Percentiles rank a stretch among this genome's conserved stretches.
Conservation (phyloP, 257 asterid genomes). For the Solanum chilense region DNA sequence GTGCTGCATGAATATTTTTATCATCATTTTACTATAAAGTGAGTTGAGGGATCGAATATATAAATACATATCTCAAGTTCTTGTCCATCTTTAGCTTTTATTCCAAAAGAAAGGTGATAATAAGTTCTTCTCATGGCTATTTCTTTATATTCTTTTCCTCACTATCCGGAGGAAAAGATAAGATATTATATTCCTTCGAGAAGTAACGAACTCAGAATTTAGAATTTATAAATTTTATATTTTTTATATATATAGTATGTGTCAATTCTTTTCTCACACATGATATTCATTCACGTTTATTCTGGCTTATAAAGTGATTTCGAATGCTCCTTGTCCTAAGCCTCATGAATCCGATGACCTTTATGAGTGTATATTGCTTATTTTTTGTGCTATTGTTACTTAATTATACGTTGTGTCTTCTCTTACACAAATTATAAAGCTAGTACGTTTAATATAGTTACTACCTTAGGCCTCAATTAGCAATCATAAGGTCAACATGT, state of each 20-base stretch:
- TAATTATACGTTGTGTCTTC: background rate
- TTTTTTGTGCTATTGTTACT: background rate
- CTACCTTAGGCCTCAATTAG: background rate
- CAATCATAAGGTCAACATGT: background rate
- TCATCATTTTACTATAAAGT: background rate
- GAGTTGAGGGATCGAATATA: background rate
- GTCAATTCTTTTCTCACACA: background rate
- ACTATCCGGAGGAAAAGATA: background rate
- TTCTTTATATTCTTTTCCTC: background rate
- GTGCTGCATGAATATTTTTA: background rate
- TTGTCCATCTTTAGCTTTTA: background rate
- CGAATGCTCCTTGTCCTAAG: background rate
- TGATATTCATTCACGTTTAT: background rate
- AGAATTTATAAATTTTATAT: background rate
- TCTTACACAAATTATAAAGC: background rate
- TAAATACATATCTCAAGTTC: background rate
- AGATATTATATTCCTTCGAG: background rate
- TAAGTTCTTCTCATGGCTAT: background rate
- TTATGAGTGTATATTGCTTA: background rate
- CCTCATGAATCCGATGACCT: background rate
- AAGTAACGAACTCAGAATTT: background rate
- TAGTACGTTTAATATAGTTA: background rate
- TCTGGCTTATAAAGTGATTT: background rate
- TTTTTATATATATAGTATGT: background rate
- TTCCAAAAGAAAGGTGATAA: background rate